These are phyloP conservation scores for Clavariopsis aquatica DNA, from an alignment of 495 filamentous ascomycete species.

Conservation along the genomic window DNA sequence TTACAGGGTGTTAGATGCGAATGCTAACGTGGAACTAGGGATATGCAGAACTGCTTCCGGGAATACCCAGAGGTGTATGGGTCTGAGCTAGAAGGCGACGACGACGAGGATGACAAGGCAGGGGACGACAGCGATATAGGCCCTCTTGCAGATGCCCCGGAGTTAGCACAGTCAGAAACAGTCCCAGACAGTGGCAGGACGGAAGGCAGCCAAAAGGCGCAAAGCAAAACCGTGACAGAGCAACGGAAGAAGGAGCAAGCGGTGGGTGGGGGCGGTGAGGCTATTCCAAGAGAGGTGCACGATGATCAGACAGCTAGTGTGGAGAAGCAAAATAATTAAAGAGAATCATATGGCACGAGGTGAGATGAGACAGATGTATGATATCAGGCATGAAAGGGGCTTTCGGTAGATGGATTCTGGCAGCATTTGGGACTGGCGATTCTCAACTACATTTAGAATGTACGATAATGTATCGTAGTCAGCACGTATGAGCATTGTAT, in stretches of 20 bases:
- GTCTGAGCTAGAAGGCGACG: constrained; percentile 83
- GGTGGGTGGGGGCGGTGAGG: constrained; percentile 47
- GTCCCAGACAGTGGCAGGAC: background rate
- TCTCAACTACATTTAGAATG: constrained; percentile 5
- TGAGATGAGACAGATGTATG: background rate
- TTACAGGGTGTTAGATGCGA: background rate
- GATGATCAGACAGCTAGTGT: constrained; percentile 41
- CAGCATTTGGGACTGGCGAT: constrained; percentile 6
- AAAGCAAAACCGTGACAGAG: constrained; percentile 17
- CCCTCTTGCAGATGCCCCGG: background rate
- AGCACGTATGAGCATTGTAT: no score
- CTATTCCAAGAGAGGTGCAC: constrained; percentile 55
- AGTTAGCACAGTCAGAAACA: background rate
- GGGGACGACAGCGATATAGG: constrained; percentile 4
- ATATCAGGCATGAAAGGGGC: constrained; percentile 18
- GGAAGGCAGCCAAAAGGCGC: no score
- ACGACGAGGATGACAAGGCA: constrained; percentile 58
- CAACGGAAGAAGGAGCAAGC: constrained; percentile 33
- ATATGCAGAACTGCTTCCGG: constrained; percentile 97
- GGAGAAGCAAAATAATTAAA: constrained; percentile 8
- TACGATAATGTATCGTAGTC: background rate
- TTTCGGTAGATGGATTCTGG: constrained; percentile 1
- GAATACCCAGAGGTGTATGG: constrained; percentile 89
- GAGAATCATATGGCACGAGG: no score
- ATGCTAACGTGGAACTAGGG: constrained; percentile 52